Percentiles rank a stretch among this genome's conserved stretches.
phyloP scores from a whole-genome alignment of 1,284 basidiomycete genomes.

The Boletellus deceptivus region DNA sequence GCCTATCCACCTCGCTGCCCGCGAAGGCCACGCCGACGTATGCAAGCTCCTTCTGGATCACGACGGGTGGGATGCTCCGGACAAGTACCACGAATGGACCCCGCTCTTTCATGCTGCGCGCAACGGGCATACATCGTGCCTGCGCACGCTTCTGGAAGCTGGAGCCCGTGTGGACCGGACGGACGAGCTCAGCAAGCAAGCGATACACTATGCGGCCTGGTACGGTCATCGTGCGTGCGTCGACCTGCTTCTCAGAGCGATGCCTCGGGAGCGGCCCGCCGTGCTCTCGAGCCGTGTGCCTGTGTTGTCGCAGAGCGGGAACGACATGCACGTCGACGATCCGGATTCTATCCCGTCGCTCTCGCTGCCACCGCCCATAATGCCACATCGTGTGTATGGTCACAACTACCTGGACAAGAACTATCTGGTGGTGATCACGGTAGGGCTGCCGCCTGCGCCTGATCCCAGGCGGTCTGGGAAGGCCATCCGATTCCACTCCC shows the following conservation, averaged over 20 bases:
- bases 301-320: conserved; percentile 15
- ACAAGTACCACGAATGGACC: conserved; percentile 99
- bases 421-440: conserved; percentile 83
- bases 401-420: conserved; percentile 91
- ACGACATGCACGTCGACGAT: conserved; percentile 44
- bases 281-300: conserved; percentile 11
- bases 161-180: conserved; percentile 72
- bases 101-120: conserved; percentile 95
- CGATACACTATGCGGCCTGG: conserved; percentile 97
- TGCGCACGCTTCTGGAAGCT: conserved; percentile 76
- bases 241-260: conserved; percentile 63
- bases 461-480: conserved; percentile 26
- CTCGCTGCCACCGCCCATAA: conserved; percentile 95
- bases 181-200: conserved; percentile 86
- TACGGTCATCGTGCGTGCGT: conserved; percentile 88
- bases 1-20: conserved; percentile 97
- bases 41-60: conserved; percentile 75
- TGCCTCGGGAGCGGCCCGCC: conserved; percentile 22
- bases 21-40: conserved; percentile 86
- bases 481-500: conserved; percentile 66
- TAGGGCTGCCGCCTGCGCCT: conserved; percentile 63
- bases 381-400: conserved; percentile 90
- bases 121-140: conserved; percentile 79
- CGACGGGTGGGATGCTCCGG: conserved; percentile 84
- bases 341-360: conserved; percentile 91